These are phyloP conservation scores for Bondarzewia mesenterica DNA, from an alignment of 1,284 basidiomycete species.

Conservation along the genomic window DNA sequence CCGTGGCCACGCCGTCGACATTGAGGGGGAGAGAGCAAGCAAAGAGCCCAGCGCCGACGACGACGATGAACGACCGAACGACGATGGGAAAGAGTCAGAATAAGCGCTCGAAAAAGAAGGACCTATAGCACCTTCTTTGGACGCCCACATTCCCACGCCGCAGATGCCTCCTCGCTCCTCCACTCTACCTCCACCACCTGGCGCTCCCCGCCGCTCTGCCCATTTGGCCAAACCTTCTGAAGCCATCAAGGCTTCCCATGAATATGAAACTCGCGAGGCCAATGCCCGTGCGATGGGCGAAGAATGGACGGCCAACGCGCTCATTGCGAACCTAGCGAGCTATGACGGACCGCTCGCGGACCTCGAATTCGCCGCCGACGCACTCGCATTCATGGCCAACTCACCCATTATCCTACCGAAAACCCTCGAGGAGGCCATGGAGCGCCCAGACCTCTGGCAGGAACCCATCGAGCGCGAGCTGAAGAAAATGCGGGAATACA, in stretches of 20 bases:
- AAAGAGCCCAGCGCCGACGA: background rate
- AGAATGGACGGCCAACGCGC: background rate
- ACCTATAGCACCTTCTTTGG: background rate
- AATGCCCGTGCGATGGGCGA: background rate
- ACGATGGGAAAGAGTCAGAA: background rate
- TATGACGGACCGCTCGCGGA: background rate
- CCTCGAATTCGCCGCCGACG: background rate
- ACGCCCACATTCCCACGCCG: background rate
- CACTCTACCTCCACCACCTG: background rate
- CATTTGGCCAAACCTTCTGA: background rate
- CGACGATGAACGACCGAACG: background rate
- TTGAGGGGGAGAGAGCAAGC: background rate
- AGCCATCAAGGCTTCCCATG: background rate
- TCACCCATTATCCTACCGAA: background rate
- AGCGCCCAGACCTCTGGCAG: background rate
- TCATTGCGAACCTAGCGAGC: background rate
- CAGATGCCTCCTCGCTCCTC: too few species aligned
- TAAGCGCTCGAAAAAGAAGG: background rate
- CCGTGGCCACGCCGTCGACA: too few species aligned
- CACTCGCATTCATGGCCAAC: background rate
- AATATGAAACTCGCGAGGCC: background rate
- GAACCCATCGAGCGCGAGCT: background rate
- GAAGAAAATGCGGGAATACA: background rate
- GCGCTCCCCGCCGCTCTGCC: background rate
- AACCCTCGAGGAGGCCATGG: background rate